Percentiles rank a stretch among this genome's conserved stretches.
Evolutionary conservation across 768 basidiomycete species (phyloP).

Genomic region (Tulasnella sp.): DNA sequence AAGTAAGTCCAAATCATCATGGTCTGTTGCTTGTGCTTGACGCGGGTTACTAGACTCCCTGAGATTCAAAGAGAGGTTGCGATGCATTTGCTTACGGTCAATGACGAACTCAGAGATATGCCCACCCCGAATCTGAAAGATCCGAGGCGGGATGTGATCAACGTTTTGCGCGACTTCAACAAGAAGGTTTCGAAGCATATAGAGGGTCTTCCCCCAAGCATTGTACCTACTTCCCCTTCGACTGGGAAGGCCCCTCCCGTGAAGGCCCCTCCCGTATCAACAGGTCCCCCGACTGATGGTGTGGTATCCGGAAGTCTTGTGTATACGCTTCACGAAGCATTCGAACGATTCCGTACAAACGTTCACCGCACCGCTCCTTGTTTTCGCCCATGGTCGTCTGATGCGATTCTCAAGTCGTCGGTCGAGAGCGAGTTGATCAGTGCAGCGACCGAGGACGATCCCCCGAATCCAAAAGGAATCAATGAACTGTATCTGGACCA

Average conservation of each 20-base stretch:
- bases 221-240: neutral
- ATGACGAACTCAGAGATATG: slow-evolving; percentile 25
- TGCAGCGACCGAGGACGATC: slow-evolving; percentile 18
- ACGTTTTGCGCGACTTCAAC: slow-evolving; percentile 36
- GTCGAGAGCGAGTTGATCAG: neutral
- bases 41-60: slow-evolving; percentile 34
- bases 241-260: too few species aligned
- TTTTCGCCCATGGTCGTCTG: slow-evolving; percentile 40
- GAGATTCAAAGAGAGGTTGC: slow-evolving; percentile 48
- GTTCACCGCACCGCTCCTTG: slow-evolving; percentile 45
- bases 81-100: slow-evolving; percentile 32
- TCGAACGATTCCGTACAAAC: slow-evolving; percentile 35
- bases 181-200: slow-evolving; percentile 35
- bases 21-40: neutral
- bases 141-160: slow-evolving; percentile 44
- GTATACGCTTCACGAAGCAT: slow-evolving; percentile 41
- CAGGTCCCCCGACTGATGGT: slow-evolving; percentile 23
- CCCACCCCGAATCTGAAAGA: slow-evolving; percentile 45
- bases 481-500: slow-evolving; percentile 20
- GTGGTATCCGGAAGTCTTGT: slow-evolving; percentile 35
- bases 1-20: slow-evolving; percentile 32
- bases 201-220: slow-evolving; percentile 36
- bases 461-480: slow-evolving; percentile 34
- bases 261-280: too few species aligned
- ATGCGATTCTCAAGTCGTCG: neutral